These are phyloP conservation scores for Uromyces viciae-fabae DNA, from an alignment of 1,284 basidiomycete genomes.

Conservation along the genomic window DNA sequence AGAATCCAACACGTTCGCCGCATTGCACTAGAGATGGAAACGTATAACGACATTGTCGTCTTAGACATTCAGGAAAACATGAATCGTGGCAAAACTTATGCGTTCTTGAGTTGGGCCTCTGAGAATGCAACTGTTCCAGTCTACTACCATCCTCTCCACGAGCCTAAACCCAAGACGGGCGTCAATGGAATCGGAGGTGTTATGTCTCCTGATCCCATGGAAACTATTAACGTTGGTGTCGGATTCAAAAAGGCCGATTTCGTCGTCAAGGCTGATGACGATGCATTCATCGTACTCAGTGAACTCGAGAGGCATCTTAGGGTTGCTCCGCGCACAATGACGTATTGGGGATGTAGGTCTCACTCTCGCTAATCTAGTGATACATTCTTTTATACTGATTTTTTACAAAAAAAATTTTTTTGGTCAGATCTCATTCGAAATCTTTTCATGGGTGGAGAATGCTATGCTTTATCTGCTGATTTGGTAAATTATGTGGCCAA, in stretches of 20 bases:
- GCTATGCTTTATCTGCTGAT: constrained; percentile 85
- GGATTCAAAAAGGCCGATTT: constrained; percentile 69
- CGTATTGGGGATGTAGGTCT: constrained; percentile 79
- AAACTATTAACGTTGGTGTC: constrained; percentile 58
- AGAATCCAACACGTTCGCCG: constrained; percentile 71
- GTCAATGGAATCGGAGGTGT: constrained; percentile 37
- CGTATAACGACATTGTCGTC: constrained; percentile 82
- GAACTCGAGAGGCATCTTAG: constrained; percentile 82
- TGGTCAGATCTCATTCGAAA: constrained; percentile 77
- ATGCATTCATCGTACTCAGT: constrained; percentile 86
- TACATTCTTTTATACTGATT: constrained; percentile 4
- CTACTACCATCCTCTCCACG: constrained; percentile 48
- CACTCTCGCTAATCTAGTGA: background rate
- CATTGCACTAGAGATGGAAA: constrained; percentile 84
- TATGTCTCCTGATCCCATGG: constrained; percentile 14
- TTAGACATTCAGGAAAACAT: constrained; percentile 83
- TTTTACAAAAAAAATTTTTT: no score
- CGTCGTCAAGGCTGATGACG: constrained; percentile 87
- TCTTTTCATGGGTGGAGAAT: constrained; percentile 91
- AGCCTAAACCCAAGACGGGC: constrained; percentile 46
- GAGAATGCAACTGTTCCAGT: constrained; percentile 84
- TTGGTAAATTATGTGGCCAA: constrained; percentile 82
- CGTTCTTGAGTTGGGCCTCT: constrained; percentile 77
- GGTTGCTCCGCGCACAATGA: constrained; percentile 66
- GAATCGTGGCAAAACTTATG: constrained; percentile 70